phyloP scores from a whole-genome alignment of 2,329 filamentous ascomycete species.

The Arthrobotrys pseudoclavata region DNA sequence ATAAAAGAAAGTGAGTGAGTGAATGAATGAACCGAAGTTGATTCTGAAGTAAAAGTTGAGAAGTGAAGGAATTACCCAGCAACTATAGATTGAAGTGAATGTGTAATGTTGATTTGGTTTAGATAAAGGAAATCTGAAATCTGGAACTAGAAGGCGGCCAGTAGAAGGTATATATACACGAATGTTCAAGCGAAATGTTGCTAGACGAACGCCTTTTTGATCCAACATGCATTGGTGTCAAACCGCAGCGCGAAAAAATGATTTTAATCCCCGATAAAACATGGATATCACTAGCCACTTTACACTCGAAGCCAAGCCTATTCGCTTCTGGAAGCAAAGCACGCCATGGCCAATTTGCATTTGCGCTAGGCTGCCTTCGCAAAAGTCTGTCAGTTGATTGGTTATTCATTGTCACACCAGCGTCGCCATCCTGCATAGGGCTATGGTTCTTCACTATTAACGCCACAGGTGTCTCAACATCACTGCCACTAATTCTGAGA shows the following conservation, averaged over 20 bases:
- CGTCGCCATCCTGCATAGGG: constrained; percentile 29
- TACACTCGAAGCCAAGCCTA: constrained; percentile 1
- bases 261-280: constrained; percentile 25
- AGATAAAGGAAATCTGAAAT: neutral
- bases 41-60: neutral
- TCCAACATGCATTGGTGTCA: constrained; percentile 10
- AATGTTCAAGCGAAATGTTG: constrained; percentile 4
- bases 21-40: neutral
- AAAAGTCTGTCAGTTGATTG: neutral
- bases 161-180: constrained; percentile 15
- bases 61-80: constrained; percentile 13
- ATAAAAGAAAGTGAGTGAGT: neutral
- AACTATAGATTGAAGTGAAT: constrained; percentile 23
- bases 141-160: neutral
- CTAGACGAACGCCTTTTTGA: constrained; percentile 5
- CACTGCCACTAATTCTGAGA: constrained; percentile 30
- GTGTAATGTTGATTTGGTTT: constrained; percentile 8
- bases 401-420: constrained; percentile 12
- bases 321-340: neutral
- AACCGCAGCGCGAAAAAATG: constrained; percentile 17
- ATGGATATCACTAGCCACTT: constrained; percentile 24
- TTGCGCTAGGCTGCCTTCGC: neutral
- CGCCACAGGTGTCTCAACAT: constrained; percentile 24
- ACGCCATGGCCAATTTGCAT: neutral
- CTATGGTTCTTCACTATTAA: neutral